Evolutionary conservation across 1,284 basidiomycete genomes (phyloP), one percentile per base, ranked within the genome.

Genomic region (Sphagnurus paluster): DNA sequence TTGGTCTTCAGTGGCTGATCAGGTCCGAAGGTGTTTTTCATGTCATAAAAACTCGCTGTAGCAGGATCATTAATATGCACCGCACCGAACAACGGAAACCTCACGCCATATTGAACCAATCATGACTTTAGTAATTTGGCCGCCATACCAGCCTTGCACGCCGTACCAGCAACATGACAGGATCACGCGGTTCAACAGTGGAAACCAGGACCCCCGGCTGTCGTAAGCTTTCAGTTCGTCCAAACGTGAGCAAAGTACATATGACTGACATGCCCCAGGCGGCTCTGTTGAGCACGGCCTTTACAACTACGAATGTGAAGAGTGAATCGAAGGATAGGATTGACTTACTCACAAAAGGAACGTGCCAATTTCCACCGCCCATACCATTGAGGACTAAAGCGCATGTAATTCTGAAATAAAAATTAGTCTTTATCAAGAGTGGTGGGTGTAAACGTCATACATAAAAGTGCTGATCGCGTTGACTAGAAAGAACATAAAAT

Each of bases 51-150:
- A 39, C 62, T 64, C 20, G 65, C 65, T 66, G 29, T 14, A 25
- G 29, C 20, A 11, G 16, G 33, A 17, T 34, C 23, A 11, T 24
- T 24, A 14, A 40, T 34, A 30, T 1, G 2, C 21, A 28, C 6
- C 24, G 38, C 19, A 13, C 35, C 4, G 9, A 39, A 29, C 19
- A 30, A 5, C 13, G 35, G n/a, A n/a, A 28, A n/a, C 57, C 60
- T 26, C 46, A 65, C 63, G 65, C 64, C 64, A 67, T 5, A 67
- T 63, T 2, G 63, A 44, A 2, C 61, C 65, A 34, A 66, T 67
- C 59, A 67, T 60, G 17, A 64, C 53, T 39, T 67, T 67, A 7
- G 64, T 56, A 53, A 65, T 60, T 47, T 66, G 62, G 2, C 65
- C 65, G 16, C 46, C 46, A 11, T 39, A 48, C 46, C 46, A 48